Evolutionary conservation across 2,329 filamentous ascomycete species (phyloP).

Genomic region (Amesomyces nigricolor): DNA sequence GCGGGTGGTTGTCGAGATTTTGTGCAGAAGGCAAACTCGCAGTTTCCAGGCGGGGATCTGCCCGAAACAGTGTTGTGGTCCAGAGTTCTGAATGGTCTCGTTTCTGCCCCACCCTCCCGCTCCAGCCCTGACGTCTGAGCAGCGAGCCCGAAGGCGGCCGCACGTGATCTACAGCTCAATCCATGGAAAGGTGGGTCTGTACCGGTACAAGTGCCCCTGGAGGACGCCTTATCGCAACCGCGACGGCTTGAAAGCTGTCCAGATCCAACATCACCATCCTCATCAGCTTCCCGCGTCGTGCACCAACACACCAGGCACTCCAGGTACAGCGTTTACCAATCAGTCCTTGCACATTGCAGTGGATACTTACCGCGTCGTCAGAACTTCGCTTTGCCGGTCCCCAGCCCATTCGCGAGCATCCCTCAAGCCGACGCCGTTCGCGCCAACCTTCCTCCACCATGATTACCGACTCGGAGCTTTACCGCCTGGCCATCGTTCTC

Average conservation of each 20-base stretch:
- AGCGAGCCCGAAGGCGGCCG: background rate
- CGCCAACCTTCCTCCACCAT: constrained; percentile 49
- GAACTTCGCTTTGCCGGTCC: background rate
- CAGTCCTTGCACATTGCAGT: background rate
- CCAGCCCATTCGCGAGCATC: background rate
- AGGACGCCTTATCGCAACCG: constrained; percentile 2
- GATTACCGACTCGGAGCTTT: constrained; percentile 92
- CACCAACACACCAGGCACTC: background rate
- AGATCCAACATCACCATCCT: constrained; percentile 17
- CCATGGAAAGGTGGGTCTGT: background rate
- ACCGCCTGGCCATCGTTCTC: constrained; percentile 87
- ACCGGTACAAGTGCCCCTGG: constrained; percentile 12
- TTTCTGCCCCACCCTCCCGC: constrained; percentile 13
- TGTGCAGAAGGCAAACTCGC: constrained; percentile 16
- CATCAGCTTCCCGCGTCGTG: background rate
- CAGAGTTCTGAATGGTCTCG: constrained; percentile 13
- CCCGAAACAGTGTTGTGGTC: constrained; percentile 6
- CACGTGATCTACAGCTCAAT: constrained; percentile 15
- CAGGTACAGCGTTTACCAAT: background rate
- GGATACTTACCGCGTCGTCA: background rate
- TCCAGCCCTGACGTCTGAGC: constrained; percentile 23
- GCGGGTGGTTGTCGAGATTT: constrained; percentile 11
- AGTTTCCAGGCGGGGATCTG: constrained; percentile 18
- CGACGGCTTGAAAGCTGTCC: constrained; percentile 26
- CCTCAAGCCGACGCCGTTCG: background rate